Evolutionary conservation across 768 basidiomycete species (phyloP), one percentile per base, ranked within the genome.

Genomic region (Termitomyces sp.): DNA sequence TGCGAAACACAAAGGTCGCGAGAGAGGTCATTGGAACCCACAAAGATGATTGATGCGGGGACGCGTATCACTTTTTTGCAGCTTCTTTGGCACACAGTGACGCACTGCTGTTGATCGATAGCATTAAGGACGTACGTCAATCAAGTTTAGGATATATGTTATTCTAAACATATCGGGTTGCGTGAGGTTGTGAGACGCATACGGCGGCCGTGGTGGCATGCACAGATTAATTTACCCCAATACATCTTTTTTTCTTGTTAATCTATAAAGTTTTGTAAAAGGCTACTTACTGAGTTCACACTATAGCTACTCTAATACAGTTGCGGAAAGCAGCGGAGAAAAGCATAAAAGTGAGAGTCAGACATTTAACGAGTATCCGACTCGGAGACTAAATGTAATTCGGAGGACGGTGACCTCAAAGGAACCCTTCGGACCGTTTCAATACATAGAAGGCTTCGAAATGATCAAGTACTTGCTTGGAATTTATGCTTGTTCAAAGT

Each of bases 281-380:
- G 30, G 30, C 30, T 30, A 37, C 12, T 14, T 30, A 37, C 12
- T 14, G 36, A 37, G 34, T 12, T 37, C 36, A 37, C 16, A 4
- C 24, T 26, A 9, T 14, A 43, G 12, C 18, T 3, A 9, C 14
- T n/a, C 14, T 51, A 39, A 52, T 52, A 27, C n/a, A 52, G n/a
- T 40, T 26, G 27, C 51, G 37, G 50, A 24, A 37, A 27, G 33
- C 22, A 50, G 49, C 49, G 49, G 49, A 36, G 34, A 36, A 34
- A 12, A 22, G n/a, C n/a, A 34, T 49, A 22, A 14, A n/a, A 51
- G 49, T 50, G 22, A 50, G 24, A 51, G 50, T 39, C 50, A 51
- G 36, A 50, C 49, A 50, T 26, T 52, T 39, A 50, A 48, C 32
- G 22, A 10, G 48, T 36, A 26, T 54, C 53, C 53, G 53, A 54